These are phyloP conservation scores for Crithidia expoeki DNA, from an alignment of 208 protist genomes.

Conservation along the genomic window DNA sequence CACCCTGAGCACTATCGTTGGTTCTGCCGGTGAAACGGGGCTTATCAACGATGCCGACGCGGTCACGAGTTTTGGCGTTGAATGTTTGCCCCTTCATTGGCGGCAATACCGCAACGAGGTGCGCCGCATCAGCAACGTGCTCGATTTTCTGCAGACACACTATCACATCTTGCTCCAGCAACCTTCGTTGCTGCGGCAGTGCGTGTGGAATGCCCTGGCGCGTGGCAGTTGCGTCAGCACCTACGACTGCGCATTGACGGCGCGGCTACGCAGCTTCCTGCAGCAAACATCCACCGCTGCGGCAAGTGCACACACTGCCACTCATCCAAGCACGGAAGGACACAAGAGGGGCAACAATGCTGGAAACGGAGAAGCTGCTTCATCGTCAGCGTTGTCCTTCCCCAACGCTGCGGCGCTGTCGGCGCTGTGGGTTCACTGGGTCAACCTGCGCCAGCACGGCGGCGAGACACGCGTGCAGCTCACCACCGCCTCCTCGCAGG, in stretches of 20 bases:
- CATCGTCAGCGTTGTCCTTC: neutral
- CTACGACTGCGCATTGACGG: constrained; percentile 31
- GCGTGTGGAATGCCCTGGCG: constrained; percentile 56
- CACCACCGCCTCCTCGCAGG: constrained; percentile 39
- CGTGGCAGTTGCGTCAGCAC: constrained; percentile 39
- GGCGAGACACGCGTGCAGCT: constrained; percentile 46
- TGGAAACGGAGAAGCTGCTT: neutral
- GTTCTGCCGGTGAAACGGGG: neutral
- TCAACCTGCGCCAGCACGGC: constrained; percentile 65
- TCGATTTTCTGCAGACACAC: constrained; percentile 58
- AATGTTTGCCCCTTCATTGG: constrained; percentile 28
- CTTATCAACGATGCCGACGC: neutral
- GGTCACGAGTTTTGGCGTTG: neutral
- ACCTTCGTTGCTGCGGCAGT: constrained; percentile 70
- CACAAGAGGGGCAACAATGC: too few species aligned
- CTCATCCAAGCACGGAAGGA: too few species aligned
- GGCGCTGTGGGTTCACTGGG: constrained; percentile 67
- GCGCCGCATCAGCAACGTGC: constrained; percentile 37
- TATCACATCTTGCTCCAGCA: constrained; percentile 63
- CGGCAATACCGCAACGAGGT: constrained; percentile 21
- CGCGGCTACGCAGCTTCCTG: constrained; percentile 9
- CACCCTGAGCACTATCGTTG: neutral
- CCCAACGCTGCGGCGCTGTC: constrained; percentile 3
- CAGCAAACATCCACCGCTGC: neutral
- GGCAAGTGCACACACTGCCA: neutral